Evolutionary conservation across 192 early-diverging fungal genomes (phyloP).

Genomic region (Oehlia diaphana): DNA sequence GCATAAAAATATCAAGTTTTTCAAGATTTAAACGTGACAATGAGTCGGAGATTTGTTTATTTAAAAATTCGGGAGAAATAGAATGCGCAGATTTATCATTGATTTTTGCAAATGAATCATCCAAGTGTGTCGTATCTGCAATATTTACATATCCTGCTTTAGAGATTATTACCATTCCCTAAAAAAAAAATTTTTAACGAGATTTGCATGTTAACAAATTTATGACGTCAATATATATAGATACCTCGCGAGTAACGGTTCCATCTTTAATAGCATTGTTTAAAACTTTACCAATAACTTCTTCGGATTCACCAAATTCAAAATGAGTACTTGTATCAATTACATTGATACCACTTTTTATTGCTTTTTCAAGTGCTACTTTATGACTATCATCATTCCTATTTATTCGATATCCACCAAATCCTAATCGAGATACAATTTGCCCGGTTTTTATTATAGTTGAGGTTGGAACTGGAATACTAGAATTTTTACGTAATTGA

Average conservation of each 20-base stretch:
- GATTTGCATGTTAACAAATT: too few relatives aligned
- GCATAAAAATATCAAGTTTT: conserved; percentile 69
- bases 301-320: conserved; percentile 51
- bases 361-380: conserved; percentile 54
- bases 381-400: conserved; percentile 38
- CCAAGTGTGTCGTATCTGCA: not conserved
- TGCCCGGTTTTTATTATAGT: conserved; percentile 46
- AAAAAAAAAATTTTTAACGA: not conserved
- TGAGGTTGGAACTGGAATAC: conserved; percentile 32
- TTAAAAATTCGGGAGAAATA: conserved; percentile 61
- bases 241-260: not conserved
- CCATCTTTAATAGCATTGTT: conserved; percentile 12
- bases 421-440: conserved; percentile 59
- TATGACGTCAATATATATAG: not conserved
- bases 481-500: too few relatives aligned
- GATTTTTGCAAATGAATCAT: conserved; percentile 43
- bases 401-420: conserved; percentile 64
- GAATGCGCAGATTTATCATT: conserved; percentile 57
- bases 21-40: conserved; percentile 55
- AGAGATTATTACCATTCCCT: conserved; percentile 47
- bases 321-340: conserved; percentile 77
- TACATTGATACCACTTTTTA: conserved; percentile 65
- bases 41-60: conserved; percentile 54
- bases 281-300: conserved; percentile 13
- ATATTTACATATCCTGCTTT: conserved; percentile 53